Conservation (phyloP, 768 basidiomycete genomes). For the Russula sp. region DNA sequence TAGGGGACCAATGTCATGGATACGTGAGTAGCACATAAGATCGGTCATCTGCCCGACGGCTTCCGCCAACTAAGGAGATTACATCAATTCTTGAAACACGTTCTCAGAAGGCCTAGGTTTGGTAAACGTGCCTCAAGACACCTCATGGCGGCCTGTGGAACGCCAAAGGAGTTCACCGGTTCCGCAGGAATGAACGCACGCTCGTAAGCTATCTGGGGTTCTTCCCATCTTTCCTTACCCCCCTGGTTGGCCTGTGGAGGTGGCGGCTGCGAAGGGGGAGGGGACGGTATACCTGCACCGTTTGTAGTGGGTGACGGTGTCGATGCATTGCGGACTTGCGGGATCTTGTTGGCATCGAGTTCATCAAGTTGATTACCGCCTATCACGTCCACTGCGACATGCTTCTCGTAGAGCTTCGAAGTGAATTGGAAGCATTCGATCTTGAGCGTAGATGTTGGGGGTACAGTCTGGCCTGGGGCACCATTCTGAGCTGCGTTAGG, state of each 20-base stretch:
- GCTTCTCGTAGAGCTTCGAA: constrained; percentile 66
- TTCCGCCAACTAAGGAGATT: constrained; percentile 54
- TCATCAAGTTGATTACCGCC: constrained; percentile 42
- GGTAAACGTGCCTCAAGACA: constrained; percentile 60
- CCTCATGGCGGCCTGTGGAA: constrained; percentile 84
- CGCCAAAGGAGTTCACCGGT: constrained; percentile 83
- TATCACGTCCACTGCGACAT: constrained; percentile 58
- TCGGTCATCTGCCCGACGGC: constrained; percentile 77
- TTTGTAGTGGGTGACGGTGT: constrained; percentile 25
- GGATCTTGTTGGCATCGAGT: constrained; percentile 32
- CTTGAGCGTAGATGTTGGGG: constrained; percentile 37
- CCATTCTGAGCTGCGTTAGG: constrained; percentile 22
- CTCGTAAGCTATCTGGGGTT: constrained; percentile 53
- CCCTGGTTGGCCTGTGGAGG: constrained; percentile 25
- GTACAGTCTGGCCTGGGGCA: constrained; percentile 12
- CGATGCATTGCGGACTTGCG: constrained; percentile 17
- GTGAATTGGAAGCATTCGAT: constrained; percentile 73
- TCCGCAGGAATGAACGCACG: constrained; percentile 66
- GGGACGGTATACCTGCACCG: constrained; percentile 7
- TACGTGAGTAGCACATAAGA: constrained; percentile 57
- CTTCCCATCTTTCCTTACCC: constrained; percentile 54
- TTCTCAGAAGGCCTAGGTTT: background rate
- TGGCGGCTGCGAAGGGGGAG: constrained; percentile 11
- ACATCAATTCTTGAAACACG: constrained; percentile 11
- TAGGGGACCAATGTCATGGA: constrained; percentile 51